Conservation (phyloP, 768 basidiomycete genomes). For the Auriscalpium microsporum region DNA sequence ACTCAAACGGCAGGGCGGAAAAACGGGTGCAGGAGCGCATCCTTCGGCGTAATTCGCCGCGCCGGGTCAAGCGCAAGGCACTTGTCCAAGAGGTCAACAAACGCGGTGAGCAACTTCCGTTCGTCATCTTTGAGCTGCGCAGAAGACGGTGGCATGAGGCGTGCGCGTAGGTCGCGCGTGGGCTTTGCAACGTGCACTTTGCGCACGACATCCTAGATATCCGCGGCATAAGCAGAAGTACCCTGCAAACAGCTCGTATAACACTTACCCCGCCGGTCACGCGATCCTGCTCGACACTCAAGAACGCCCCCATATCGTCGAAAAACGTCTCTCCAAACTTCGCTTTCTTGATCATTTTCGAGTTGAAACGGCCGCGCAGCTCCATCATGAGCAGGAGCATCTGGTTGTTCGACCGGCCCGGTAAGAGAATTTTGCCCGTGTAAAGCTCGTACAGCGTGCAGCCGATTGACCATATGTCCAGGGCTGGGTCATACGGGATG, state of each 20-base stretch:
- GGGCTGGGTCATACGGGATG: conserved; percentile 84
- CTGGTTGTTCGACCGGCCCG: conserved; percentile 94
- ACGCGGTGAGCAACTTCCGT: conserved; percentile 64
- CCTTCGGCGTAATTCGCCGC: conserved; percentile 81
- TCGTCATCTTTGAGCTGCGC: conserved; percentile 87
- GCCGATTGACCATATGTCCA: conserved; percentile 96
- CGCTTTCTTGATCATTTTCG: conserved; percentile 90
- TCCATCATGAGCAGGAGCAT: conserved; percentile 99
- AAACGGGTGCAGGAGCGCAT: conserved; percentile 83
- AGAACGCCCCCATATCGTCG: conserved; percentile 85
- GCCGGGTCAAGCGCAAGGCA: conserved; percentile 82
- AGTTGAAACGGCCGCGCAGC: conserved; percentile 87
- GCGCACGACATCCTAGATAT: conserved; percentile 64
- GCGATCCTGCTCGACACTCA: conserved; percentile 75
- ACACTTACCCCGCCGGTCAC: conserved; percentile 72
- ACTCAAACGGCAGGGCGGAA: conserved; percentile 33
- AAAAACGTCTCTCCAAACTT: conserved; percentile 91
- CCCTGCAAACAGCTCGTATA: conserved; percentile 1
- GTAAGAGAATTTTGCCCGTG: conserved; percentile 95
- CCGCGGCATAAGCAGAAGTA: conserved; percentile 14
- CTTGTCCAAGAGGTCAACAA: conserved; percentile 88
- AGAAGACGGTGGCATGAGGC: conserved; percentile 72
- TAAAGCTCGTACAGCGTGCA: conserved; percentile 96
- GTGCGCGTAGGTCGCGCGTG: conserved; percentile 66
- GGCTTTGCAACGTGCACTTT: conserved; percentile 82